Conservation (phyloP, 139 green algal species). For the Coelastrella sp. region DNA sequence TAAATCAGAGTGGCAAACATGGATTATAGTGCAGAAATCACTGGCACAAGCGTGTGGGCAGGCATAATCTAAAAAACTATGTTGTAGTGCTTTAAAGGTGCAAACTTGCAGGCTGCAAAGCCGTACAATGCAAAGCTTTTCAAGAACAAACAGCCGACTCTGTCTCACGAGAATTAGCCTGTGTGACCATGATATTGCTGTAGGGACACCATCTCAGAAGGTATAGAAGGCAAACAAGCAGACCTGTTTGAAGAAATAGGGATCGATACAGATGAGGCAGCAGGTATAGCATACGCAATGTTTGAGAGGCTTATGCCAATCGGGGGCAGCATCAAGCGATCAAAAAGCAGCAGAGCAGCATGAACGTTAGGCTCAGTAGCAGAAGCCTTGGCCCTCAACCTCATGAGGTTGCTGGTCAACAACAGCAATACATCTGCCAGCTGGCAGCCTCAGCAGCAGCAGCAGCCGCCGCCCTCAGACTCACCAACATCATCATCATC, state of each 20-base stretch:
- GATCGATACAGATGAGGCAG: constrained; percentile 81
- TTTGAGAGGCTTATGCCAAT: constrained; percentile 55
- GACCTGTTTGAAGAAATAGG: constrained; percentile 89
- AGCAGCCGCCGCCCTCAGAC: neutral
- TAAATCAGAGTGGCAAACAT: too few species aligned
- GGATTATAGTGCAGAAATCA: too few species aligned
- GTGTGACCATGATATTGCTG: neutral
- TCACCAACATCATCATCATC: too few species aligned
- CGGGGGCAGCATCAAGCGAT: constrained; percentile 31
- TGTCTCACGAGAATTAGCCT: neutral
- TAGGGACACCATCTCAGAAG: constrained; percentile 77
- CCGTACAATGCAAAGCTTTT: neutral
- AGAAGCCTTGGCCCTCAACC: neutral
- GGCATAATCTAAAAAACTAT: neutral
- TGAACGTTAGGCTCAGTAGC: neutral
- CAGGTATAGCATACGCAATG: constrained; percentile 50
- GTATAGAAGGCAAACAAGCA: constrained; percentile 78
- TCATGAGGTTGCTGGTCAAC: neutral
- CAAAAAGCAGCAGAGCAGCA: neutral
- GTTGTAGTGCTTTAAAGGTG: neutral
- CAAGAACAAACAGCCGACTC: neutral
- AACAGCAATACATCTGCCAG: neutral
- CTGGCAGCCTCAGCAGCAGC: neutral
- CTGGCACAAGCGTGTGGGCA: too few species aligned
- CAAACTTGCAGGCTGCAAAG: neutral